Conservation (phyloP, 345 rosid species). For the Jatropha curcas region DNA sequence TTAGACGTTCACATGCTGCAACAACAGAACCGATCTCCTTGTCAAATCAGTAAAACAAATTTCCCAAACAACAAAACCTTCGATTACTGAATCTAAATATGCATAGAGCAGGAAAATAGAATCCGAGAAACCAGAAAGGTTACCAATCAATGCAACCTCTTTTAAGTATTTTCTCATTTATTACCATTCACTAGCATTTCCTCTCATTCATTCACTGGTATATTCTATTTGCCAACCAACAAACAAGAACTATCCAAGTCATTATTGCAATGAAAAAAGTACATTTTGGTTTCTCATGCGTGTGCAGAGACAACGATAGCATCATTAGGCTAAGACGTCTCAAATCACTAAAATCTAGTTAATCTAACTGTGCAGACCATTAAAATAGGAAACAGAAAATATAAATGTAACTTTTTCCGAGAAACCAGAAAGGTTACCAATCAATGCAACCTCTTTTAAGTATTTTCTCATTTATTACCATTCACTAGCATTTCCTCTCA, state of each 20-base stretch:
- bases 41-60: neutral
- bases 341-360: neutral
- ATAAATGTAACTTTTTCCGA: neutral
- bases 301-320: neutral
- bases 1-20: constrained; percentile 71
- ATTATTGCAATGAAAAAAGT: neutral
- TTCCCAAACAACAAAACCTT: neutral
- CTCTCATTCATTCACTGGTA: too few species aligned
- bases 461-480: neutral
- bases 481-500: neutral
- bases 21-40: constrained; percentile 13
- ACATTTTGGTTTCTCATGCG: neutral
- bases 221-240: neutral
- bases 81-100: neutral
- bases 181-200: too few species aligned
- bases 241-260: neutral
- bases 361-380: neutral
- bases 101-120: neutral
- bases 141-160: neutral
- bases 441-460: neutral
- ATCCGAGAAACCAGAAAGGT: neutral
- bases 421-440: neutral
- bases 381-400: neutral
- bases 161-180: neutral
- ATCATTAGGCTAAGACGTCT: neutral